Percentiles rank a stretch among this genome's conserved stretches.
These are phyloP conservation scores for Abelmoschus esculentus DNA, from an alignment of 345 rosid genomes.

Conservation along the genomic window DNA sequence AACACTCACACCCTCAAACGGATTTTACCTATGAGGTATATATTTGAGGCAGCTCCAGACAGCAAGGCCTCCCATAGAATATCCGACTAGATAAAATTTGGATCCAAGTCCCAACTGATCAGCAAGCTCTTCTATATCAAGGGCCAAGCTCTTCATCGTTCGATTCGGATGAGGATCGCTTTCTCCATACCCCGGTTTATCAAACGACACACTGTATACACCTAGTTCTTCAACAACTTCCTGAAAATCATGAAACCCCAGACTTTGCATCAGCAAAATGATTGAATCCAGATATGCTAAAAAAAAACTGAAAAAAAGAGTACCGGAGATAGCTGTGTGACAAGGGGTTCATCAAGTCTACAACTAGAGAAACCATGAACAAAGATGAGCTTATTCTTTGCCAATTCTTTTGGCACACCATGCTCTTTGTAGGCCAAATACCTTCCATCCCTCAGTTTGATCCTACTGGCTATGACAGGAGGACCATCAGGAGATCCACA, in stretches of 20 bases:
- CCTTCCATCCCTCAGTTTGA: constrained; percentile 53
- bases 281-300: not conserved
- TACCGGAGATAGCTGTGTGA: constrained; percentile 26
- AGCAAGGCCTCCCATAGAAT: constrained; percentile 46
- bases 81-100: constrained; percentile 38
- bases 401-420: constrained; percentile 33
- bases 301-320: not conserved
- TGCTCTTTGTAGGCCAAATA: constrained; percentile 48
- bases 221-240: constrained; percentile 35
- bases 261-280: not conserved
- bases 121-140: constrained; percentile 18
- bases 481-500: constrained; percentile 38
- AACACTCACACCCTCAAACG: not conserved
- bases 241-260: too few species aligned
- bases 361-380: constrained; percentile 40
- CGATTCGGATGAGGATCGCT: constrained; percentile 40
- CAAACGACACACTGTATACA: constrained; percentile 32
- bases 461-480: constrained; percentile 32
- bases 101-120: constrained; percentile 33
- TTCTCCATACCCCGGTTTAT: constrained; percentile 48
- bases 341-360: constrained; percentile 27
- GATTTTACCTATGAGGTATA: constrained; percentile 44
- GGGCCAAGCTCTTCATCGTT: constrained; percentile 30
- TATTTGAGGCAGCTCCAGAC: constrained; percentile 50
- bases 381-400: constrained; percentile 32